A percentile compares a stretch with the other conserved stretches of the same genome.
phyloP scores from a whole-genome alignment of 495 filamentous ascomycete species.

The Durotheca rogersii region DNA sequence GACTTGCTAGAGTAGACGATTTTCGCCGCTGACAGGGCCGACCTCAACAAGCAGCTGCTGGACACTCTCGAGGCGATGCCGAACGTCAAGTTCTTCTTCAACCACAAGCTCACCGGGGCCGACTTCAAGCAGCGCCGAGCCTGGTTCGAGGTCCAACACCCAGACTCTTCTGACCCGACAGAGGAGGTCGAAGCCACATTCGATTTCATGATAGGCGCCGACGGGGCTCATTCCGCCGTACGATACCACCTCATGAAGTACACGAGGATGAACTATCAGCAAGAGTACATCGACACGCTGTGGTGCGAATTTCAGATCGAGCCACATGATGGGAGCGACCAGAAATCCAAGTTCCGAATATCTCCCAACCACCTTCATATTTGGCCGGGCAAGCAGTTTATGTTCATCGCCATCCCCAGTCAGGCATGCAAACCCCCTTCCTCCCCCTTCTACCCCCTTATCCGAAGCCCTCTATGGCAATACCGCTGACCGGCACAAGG shows the following conservation, averaged over 20 bases:
- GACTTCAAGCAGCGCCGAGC: conserved; percentile 76
- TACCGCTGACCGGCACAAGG: conserved; percentile 42
- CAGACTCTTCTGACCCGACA: conserved; percentile 23
- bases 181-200: conserved; percentile 72
- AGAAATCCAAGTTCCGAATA: conserved; percentile 66
- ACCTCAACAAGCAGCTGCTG: conserved; percentile 81
- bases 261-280: conserved; percentile 81
- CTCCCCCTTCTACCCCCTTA: too few species aligned
- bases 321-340: conserved; percentile 38
- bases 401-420: conserved; percentile 97
- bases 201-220: conserved; percentile 92
- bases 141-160: conserved; percentile 73
- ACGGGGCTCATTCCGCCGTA: conserved; percentile 89
- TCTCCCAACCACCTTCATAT: conserved; percentile 94
- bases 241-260: conserved; percentile 95
- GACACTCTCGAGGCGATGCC: conserved; percentile 79
- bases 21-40: conserved; percentile 66
- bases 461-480: too few species aligned
- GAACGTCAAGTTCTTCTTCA: conserved; percentile 89
- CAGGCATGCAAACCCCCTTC: conserved; percentile 54
- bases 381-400: conserved; percentile 88
- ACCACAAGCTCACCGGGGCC: conserved; percentile 84
- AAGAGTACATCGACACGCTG: conserved; percentile 93
- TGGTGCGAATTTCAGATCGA: conserved; percentile 96
- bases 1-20: conserved; percentile 41